Base-by-base conservation (phyloP, 2,329 filamentous ascomycete species). In the Exophiala sp. region DNA sequence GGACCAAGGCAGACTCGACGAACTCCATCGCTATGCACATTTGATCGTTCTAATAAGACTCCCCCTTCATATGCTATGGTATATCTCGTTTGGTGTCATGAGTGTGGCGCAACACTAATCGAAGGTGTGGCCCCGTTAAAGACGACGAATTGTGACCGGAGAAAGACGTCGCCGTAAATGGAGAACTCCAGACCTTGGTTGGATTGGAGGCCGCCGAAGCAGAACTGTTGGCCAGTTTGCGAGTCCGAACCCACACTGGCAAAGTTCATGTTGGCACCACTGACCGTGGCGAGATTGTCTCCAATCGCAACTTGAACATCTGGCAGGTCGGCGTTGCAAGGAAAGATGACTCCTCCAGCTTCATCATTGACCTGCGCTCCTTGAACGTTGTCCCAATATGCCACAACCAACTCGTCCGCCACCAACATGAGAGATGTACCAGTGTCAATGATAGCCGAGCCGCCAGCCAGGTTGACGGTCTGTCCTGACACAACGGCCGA, bases 371-470 rank as follows among this genome's bases (percentile, higher is more conserved):
- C 71, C 42, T 70, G 60, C 7, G 84, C 79, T 7, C 77, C 74
- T 0, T 75, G 65, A 2, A 87, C 79, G 44, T 75, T 67, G 29
- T 66, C 66, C 71, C 85, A 89, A 71, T 88, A 89, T 33, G 75
- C 74, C 24, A 75, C 65, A 2, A 79, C 80, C n/a, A 86, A 71
- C 7, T 75, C 70, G 12, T 77, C 71, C 29, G 81, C 78, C 21
- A 86, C 71, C 46, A 88, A 78, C 65, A 89, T 73, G 49, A 89
- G 73, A 1, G 85, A 84, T 3, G 84, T 87, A 20, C 85, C 86
- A 2, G 86, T 89, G 69, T 89, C 86, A 24, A 82, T 76, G 51
- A 87, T 85, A 43, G 83, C 79, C 24, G 71, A 70, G 44, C 60
- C 65, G n/a, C 66, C 58, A 1, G 62, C 56, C 1, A 62, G 54